Evolutionary conservation across 2,329 filamentous ascomycete species (phyloP).

Genomic region (Drechslerella stenobrocha): DNA sequence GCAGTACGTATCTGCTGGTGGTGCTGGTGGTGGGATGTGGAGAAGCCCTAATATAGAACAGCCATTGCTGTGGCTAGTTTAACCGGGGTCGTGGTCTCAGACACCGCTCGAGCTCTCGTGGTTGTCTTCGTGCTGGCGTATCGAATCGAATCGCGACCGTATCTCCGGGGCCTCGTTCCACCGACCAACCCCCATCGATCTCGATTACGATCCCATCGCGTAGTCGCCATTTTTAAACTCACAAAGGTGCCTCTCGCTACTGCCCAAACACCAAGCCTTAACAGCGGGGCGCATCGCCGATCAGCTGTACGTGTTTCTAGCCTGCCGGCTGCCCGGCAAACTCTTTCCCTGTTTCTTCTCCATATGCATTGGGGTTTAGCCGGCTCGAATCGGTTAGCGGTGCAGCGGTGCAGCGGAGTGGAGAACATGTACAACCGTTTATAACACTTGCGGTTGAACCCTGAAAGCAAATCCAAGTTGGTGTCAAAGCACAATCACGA

Average conservation of each 20-base stretch:
- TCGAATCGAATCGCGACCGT: background rate
- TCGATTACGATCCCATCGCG: no score
- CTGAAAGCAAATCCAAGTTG: no score
- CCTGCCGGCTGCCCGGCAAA: background rate
- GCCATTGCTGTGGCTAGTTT: constrained; percentile 30
- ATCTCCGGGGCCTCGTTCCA: background rate
- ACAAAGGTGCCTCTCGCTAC: no score
- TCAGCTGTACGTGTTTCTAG: no score
- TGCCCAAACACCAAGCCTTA: no score
- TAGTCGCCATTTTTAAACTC: no score
- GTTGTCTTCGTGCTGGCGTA: background rate
- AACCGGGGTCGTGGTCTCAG: constrained; percentile 17
- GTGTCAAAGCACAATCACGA: no score
- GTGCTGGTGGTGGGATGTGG: background rate
- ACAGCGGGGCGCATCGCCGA: background rate
- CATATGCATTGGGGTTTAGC: background rate
- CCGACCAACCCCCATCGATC: background rate
- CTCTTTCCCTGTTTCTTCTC: background rate
- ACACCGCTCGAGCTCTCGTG: background rate
- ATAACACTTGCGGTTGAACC: no score
- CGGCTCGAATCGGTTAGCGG: background rate
- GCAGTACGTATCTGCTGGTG: background rate
- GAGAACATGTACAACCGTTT: no score
- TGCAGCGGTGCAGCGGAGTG: no score
- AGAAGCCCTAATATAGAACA: constrained; percentile 48